Conservation (phyloP, 192 early-diverging fungal species). For the Pecoramyces ruminantium region DNA sequence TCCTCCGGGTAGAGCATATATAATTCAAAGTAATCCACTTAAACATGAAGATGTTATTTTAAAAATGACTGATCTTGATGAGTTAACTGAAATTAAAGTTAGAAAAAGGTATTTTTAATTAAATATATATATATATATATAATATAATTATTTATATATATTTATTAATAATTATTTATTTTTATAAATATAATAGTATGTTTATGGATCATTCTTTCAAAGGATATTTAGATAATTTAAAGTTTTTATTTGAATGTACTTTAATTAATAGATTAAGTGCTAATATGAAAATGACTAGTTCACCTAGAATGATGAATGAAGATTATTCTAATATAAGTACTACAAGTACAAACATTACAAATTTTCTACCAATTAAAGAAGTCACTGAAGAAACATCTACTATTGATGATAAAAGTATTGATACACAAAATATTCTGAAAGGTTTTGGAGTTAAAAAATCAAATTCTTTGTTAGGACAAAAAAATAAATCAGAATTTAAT, state of each 20-base stretch:
- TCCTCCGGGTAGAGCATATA: neutral
- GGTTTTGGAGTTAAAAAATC: too few relatives aligned
- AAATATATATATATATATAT: too few relatives aligned
- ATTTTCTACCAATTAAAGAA: neutral
- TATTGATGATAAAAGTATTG: too few relatives aligned
- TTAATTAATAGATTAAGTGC: neutral
- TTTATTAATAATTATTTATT: too few relatives aligned
- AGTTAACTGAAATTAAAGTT: neutral
- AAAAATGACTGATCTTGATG: neutral
- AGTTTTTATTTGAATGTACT: neutral
- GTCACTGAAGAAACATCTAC: neutral
- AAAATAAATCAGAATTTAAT: too few relatives aligned
- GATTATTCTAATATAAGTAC: neutral
- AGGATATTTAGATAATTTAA: neutral
- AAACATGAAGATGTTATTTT: neutral
- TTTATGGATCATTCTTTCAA: neutral
- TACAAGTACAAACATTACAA: neutral
- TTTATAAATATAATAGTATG: neutral
- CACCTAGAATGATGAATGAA: neutral
- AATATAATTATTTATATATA: too few relatives aligned
- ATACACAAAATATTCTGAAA: too few relatives aligned
- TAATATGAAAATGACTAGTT: neutral
- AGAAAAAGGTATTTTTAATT: neutral
- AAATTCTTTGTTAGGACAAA: too few relatives aligned
- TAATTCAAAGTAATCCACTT: neutral